phyloP scores from a whole-genome alignment of 139 green algal genomes.

The Haematococcus lacustris region DNA sequence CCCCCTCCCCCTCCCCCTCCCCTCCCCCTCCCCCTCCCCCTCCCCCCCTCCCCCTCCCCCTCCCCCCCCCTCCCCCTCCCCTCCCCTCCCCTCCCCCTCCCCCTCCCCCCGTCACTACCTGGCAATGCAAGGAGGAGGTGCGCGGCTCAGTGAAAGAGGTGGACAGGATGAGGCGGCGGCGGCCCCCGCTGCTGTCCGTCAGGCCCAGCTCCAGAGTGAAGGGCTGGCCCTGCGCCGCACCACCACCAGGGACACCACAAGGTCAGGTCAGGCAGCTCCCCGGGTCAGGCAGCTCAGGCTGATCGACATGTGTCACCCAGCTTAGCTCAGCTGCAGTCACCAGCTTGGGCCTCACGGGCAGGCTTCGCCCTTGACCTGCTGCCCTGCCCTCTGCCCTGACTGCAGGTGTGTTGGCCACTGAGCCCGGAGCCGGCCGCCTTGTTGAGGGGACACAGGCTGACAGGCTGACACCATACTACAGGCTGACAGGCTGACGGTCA shows the following conservation, averaged over 20 bases:
- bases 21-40: not conserved
- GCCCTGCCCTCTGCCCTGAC: too few species aligned
- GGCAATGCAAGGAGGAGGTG: slow-evolving; percentile 23
- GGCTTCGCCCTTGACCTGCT: not conserved
- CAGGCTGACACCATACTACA: too few species aligned
- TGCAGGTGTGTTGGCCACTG: not conserved
- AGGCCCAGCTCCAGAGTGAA: slow-evolving; percentile 23
- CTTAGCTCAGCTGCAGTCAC: not conserved
- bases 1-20: not conserved
- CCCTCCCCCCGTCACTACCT: slow-evolving; percentile 2
- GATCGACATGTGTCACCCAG: not conserved
- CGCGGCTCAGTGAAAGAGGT: slow-evolving; percentile 27
- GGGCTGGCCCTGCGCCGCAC: slow-evolving; percentile 16
- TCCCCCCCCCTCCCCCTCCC: not conserved
- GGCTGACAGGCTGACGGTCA: too few species aligned
- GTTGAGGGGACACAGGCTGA: too few species aligned
- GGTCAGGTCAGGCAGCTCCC: not conserved
- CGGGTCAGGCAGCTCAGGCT: not conserved
- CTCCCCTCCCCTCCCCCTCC: not conserved
- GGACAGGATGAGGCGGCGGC: slow-evolving; percentile 26
- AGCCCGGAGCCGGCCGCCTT: too few species aligned
- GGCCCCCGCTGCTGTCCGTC: slow-evolving; percentile 13
- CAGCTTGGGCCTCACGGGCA: not conserved
- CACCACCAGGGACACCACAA: too few species aligned
- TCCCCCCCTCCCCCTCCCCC: too few species aligned